Evolutionary conservation across 495 filamentous ascomycete species (phyloP).

Genomic region (Xylaria grammica): DNA sequence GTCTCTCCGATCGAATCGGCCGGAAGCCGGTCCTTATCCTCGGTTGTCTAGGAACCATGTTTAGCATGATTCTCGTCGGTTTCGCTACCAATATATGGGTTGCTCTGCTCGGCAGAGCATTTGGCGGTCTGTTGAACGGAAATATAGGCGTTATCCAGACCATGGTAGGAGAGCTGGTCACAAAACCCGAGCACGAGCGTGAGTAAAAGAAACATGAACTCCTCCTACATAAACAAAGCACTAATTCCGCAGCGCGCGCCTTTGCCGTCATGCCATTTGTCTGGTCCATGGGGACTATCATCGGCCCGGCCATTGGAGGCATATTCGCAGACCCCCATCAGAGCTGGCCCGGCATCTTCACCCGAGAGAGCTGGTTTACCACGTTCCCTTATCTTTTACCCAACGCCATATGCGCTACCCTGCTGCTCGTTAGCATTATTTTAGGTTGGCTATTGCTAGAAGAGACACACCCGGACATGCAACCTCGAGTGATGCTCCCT

Average conservation of each 20-base stretch:
- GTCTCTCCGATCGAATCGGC: slow-evolving; percentile 78
- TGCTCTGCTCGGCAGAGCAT: slow-evolving; percentile 72
- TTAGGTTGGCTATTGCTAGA: slow-evolving; percentile 74
- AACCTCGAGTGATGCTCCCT: slow-evolving; percentile 59
- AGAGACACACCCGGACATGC: slow-evolving; percentile 83
- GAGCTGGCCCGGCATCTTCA: slow-evolving; percentile 69
- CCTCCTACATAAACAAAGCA: slow-evolving; percentile 1
- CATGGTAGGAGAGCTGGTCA: slow-evolving; percentile 87
- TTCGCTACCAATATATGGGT: slow-evolving; percentile 80
- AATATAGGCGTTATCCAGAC: slow-evolving; percentile 90
- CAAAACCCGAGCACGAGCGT: slow-evolving; percentile 82
- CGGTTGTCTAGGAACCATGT: slow-evolving; percentile 79
- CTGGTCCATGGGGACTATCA: slow-evolving; percentile 84
- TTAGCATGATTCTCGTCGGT: slow-evolving; percentile 82
- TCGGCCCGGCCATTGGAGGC: slow-evolving; percentile 82
- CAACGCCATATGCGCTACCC: slow-evolving; percentile 74
- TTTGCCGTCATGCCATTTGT: slow-evolving; percentile 88
- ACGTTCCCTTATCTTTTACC: slow-evolving; percentile 82
- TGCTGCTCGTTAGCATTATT: slow-evolving; percentile 75
- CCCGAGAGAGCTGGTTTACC: slow-evolving; percentile 68
- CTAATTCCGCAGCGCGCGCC: slow-evolving; percentile 65
- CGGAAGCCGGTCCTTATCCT: slow-evolving; percentile 83
- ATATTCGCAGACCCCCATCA: slow-evolving; percentile 75
- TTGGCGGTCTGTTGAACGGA: slow-evolving; percentile 83
- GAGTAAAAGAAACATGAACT: slow-evolving; percentile 44